Percentiles rank a stretch among this genome's conserved stretches.
Evolutionary conservation across 495 filamentous ascomycete species (phyloP).

Genomic region (Xylaria longipes): DNA sequence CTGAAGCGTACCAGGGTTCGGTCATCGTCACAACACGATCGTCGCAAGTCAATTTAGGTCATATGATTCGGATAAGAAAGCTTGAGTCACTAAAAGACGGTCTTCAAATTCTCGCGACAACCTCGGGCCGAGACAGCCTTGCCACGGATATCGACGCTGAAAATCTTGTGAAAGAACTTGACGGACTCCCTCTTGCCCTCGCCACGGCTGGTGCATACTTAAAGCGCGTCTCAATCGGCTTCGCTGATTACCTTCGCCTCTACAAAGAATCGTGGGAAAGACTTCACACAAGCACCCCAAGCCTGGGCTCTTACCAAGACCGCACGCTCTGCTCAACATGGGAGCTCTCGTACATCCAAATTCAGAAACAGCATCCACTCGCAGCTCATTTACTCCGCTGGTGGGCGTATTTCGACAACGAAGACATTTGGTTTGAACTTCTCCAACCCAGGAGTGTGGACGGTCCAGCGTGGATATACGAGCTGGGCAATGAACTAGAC

Average conservation of each 20-base stretch:
- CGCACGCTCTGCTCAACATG: conserved; percentile 51
- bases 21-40: conserved; percentile 53
- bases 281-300: conserved; percentile 37
- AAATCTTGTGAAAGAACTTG: conserved; percentile 35
- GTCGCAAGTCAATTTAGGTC: conserved; percentile 38
- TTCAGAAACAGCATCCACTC: conserved; percentile 43
- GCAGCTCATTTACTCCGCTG: conserved; percentile 50
- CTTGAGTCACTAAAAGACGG: conserved; percentile 40
- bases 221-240: conserved; percentile 25
- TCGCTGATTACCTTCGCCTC: conserved; percentile 29
- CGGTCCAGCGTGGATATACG: conserved; percentile 28
- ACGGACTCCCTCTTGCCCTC: conserved; percentile 40
- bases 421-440: conserved; percentile 60
- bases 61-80: conserved; percentile 40
- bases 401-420: conserved; percentile 57
- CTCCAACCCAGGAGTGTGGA: conserved; percentile 26
- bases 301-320: conserved; percentile 38
- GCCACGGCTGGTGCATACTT: conserved; percentile 47
- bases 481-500: conserved; percentile 32
- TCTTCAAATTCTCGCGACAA: conserved; percentile 43
- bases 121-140: conserved; percentile 40
- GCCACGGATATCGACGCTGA: conserved; percentile 35
- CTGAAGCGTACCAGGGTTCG: conserved; percentile 43
- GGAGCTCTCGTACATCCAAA: conserved; percentile 50
- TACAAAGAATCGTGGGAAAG: conserved; percentile 39